phyloP scores from a whole-genome alignment of 1,284 basidiomycete species.

The Moniliophthora roreri region DNA sequence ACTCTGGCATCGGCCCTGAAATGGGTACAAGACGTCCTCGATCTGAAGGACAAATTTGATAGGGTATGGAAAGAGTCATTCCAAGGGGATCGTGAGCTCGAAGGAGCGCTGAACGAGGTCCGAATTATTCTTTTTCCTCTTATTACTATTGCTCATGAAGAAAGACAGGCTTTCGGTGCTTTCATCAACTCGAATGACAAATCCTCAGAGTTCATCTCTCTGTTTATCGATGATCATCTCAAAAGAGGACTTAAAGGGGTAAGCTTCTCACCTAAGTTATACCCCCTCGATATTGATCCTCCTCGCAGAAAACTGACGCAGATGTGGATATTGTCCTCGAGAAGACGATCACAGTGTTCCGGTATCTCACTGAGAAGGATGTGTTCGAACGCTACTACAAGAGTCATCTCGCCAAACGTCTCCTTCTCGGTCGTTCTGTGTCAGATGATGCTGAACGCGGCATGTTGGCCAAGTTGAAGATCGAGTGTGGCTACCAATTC shows the following conservation, averaged over 20 bases:
- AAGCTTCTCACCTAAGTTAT: slow-evolving; percentile 29
- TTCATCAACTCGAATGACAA: slow-evolving; percentile 92
- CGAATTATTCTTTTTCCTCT: slow-evolving; percentile 14
- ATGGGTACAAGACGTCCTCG: slow-evolving; percentile 94
- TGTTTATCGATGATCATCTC: slow-evolving; percentile 97
- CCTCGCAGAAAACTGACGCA: slow-evolving; percentile 83
- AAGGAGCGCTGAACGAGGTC: slow-evolving; percentile 88
- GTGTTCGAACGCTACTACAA: slow-evolving; percentile 99
- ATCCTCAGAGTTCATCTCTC: slow-evolving; percentile 92
- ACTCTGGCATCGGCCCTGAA: slow-evolving; percentile 67
- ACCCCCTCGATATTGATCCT: slow-evolving; percentile 8
- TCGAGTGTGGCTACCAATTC: slow-evolving; percentile 96
- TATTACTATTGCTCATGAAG: not conserved
- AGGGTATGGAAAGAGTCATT: slow-evolving; percentile 74
- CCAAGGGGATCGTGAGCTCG: slow-evolving; percentile 73
- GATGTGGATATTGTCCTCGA: slow-evolving; percentile 91
- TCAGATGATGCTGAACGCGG: slow-evolving; percentile 98
- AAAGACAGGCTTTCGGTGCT: slow-evolving; percentile 84
- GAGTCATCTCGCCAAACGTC: slow-evolving; percentile 89
- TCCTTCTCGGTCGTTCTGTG: slow-evolving; percentile 84
- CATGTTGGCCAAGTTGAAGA: slow-evolving; percentile 97
- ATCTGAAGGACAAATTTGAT: slow-evolving; percentile 92
- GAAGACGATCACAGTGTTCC: slow-evolving; percentile 95
- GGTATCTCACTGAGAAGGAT: slow-evolving; percentile 95
- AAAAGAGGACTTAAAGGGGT: slow-evolving; percentile 96